phyloP scores from a whole-genome alignment of 257 asterid species.

The Rehmannia glutinosa region DNA sequence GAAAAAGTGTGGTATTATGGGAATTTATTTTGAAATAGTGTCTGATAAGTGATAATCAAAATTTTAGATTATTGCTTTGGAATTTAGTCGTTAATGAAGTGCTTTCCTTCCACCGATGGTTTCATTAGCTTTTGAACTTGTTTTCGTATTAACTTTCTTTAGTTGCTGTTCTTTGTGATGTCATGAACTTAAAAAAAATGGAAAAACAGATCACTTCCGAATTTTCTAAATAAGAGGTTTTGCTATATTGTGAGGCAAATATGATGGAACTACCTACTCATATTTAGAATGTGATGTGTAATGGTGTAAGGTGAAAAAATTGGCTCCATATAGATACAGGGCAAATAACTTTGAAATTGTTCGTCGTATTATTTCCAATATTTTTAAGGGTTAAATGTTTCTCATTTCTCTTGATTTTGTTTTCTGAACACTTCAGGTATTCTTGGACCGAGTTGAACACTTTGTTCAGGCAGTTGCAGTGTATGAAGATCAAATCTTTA shows the following conservation, averaged over 20 bases:
- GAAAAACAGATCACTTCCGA: not conserved
- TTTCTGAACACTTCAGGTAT: constrained; percentile 48
- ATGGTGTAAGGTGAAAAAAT: constrained; percentile 10
- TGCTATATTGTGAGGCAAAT: not conserved
- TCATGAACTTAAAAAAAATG: not conserved
- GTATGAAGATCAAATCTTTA: constrained; percentile 83
- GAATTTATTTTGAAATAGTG: not conserved
- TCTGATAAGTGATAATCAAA: not conserved
- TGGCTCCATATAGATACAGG: not conserved
- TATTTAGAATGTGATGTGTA: not conserved
- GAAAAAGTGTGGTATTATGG: not conserved
- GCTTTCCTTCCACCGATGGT: not conserved
- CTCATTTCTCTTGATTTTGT: constrained; percentile 10
- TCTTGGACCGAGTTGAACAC: constrained; percentile 77
- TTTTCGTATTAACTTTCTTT: not conserved
- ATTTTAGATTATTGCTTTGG: not conserved
- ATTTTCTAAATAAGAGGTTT: not conserved
- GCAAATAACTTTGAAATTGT: not conserved
- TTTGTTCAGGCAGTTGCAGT: constrained; percentile 88
- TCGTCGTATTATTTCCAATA: not conserved
- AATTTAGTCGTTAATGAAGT: not conserved
- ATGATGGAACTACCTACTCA: not conserved
- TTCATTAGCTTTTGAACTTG: not conserved
- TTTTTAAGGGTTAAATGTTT: not conserved
- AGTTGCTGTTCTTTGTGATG: not conserved